These are phyloP conservation scores for Fraxinus xanthoxyloides DNA, from an alignment of 305 asterid genomes.

Conservation along the genomic window DNA sequence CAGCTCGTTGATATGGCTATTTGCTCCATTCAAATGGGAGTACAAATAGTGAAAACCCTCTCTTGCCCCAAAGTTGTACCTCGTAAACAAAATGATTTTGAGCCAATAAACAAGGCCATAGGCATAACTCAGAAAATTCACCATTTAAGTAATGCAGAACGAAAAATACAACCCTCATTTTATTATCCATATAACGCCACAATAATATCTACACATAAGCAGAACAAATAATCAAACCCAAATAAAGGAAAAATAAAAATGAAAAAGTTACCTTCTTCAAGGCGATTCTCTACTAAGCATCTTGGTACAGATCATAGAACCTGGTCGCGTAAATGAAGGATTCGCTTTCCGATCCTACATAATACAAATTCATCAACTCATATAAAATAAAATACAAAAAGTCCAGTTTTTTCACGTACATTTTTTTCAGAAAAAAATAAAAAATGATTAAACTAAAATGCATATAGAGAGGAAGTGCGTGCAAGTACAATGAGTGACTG, in stretches of 20 bases:
- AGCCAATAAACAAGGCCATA: neutral
- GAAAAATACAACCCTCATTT: neutral
- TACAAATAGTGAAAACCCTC: neutral
- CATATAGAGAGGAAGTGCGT: slow-evolving; percentile 14
- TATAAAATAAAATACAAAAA: neutral
- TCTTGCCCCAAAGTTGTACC: neutral
- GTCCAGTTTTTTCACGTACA: neutral
- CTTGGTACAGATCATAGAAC: slow-evolving; percentile 84
- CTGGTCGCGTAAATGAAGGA: slow-evolving; percentile 66
- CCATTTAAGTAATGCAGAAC: neutral
- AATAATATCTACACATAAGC: neutral
- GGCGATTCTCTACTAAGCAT: slow-evolving; percentile 76
- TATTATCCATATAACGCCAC: neutral
- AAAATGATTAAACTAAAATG: neutral
- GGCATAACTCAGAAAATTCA: neutral
- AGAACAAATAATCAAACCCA: neutral
- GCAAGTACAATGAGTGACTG: slow-evolving; percentile 76
- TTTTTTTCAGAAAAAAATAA: neutral
- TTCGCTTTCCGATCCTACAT: slow-evolving; percentile 66
- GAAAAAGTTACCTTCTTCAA: slow-evolving; percentile 54
- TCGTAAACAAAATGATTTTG: neutral
- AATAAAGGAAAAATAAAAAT: neutral
- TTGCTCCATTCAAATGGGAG: neutral
- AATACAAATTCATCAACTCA: neutral
- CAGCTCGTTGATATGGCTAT: no score